A percentile compares a stretch with the other conserved stretches of the same genome.
Conservation (phyloP, 1,284 basidiomycete genomes). For the Cutaneotrichosporon sp. region DNA sequence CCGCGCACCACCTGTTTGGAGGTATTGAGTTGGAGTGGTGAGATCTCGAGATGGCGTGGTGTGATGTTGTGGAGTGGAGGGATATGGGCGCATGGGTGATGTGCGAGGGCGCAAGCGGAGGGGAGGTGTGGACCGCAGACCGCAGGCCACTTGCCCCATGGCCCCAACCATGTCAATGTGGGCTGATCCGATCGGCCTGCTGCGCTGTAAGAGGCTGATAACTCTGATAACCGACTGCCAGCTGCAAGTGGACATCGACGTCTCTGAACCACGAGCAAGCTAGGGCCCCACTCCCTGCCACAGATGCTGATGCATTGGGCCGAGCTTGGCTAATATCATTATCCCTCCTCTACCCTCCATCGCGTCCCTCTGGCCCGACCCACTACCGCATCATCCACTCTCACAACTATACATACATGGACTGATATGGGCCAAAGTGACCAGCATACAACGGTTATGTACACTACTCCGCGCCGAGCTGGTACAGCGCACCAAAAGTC, state of each 20-base stretch:
- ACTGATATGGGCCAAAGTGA: background rate
- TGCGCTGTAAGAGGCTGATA: background rate
- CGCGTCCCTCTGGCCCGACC: background rate
- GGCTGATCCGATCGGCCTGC: background rate
- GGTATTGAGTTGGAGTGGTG: background rate
- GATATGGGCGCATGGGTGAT: background rate
- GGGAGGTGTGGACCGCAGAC: no score
- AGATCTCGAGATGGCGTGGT: background rate
- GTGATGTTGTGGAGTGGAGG: background rate
- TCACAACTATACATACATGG: background rate
- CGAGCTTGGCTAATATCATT: background rate
- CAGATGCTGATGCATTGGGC: no score
- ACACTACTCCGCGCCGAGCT: slow-evolving; percentile 9
- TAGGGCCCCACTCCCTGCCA: background rate
- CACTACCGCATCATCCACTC: background rate
- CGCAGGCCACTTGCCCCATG: no score
- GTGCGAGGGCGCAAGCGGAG: background rate
- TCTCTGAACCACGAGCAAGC: background rate
- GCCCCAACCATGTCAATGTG: no score
- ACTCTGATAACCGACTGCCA: background rate
- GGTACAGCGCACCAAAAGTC: slow-evolving; percentile 10
- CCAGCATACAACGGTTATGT: background rate
- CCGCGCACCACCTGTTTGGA: background rate
- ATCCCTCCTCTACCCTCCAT: background rate
- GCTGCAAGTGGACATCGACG: background rate